phyloP scores from a whole-genome alignment of 1,139 yeast species.

The Pneumocystis sp. region DNA sequence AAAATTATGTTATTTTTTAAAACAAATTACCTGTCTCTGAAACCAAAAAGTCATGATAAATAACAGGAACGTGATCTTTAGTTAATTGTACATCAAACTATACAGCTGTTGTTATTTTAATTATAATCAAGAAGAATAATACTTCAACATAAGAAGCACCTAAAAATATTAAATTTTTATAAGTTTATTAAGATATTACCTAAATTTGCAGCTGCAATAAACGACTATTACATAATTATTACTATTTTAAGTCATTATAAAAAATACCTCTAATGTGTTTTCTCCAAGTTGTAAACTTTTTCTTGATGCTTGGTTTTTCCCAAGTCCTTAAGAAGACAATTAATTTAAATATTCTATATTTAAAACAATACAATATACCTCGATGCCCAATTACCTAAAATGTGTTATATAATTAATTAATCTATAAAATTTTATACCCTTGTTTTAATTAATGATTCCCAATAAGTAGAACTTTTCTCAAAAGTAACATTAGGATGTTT shows the following conservation, averaged over 20 bases:
- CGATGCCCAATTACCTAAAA: constrained; percentile 94
- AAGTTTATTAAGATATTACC: background rate
- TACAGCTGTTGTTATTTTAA: background rate
- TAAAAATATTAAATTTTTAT: background rate
- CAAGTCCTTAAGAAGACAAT: constrained; percentile 28
- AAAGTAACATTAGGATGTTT: constrained; percentile 54
- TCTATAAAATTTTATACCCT: background rate
- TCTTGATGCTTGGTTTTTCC: constrained; percentile 55
- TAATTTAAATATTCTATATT: background rate
- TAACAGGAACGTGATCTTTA: constrained; percentile 83
- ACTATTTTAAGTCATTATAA: background rate
- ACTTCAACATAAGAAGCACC: constrained; percentile 59
- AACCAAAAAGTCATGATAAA: constrained; percentile 86
- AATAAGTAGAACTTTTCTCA: constrained; percentile 65
- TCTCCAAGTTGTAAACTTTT: constrained; percentile 86
- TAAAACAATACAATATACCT: constrained; percentile 30
- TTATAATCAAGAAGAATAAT: background rate
- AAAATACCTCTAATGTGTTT: constrained; percentile 56
- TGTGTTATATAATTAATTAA: constrained; percentile 31
- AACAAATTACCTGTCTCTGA: constrained; percentile 61
- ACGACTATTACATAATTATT: constrained; percentile 29
- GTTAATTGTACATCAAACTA: constrained; percentile 85
- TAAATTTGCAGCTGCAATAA: constrained; percentile 88
- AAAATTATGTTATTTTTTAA: background rate
- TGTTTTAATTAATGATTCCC: constrained; percentile 45